Base-by-base conservation (phyloP, 805 yeast genomes). In the Starmerella roubikii region DNA sequence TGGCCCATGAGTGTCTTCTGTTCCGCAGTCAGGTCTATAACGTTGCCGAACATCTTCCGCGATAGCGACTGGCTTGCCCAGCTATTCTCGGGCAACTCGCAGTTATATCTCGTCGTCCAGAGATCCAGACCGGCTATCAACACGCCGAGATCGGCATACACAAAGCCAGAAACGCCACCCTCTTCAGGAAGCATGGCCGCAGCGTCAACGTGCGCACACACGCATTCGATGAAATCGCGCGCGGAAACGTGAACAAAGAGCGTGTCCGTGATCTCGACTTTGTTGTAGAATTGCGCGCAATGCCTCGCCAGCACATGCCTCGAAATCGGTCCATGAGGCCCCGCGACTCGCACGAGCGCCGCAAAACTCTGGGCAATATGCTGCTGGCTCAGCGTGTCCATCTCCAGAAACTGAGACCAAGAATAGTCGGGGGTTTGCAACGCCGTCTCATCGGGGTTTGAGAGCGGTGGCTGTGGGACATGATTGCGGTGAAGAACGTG, bases 161-260 rank as follows among this genome's bases (percentile, higher is more conserved):
- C 37, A 3, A 40, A 37, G n/a, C 38, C 47, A 7, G 39, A 33
- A 12, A 39, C 41, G 25, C 45, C 47, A 3, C 37, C 45, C n/a
- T 41, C 45, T 8, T 38, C 47, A 13, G 38, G 35, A n/a, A 31
- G 25, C 21, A 8, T 17, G 23, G 33, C 30, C 8, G 46, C 40
- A 3, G 40, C 38, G 17, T 49, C 48, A 3, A 49, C 40, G 42
- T 68, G 71, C 12, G 60, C 66, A 38, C 76, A 55, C 39, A 76
- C 48, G 25, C 74, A 68, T 34, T 52, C 49, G 38, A 71, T 35
- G 34, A 72, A 40, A 3, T 54, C 57, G 22, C 53, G 44, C 30
- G 82, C 74, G 6, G 71, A 54, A 1, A 62, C 42, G 46, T 65
- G 63, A 48, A 71, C 54, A 46, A 70, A 52, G 51, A 73, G 51